Percentiles rank a stretch among this genome's conserved stretches.
Conservation (phyloP, 176 grass and related monocot species). For the Lolium perenne region DNA sequence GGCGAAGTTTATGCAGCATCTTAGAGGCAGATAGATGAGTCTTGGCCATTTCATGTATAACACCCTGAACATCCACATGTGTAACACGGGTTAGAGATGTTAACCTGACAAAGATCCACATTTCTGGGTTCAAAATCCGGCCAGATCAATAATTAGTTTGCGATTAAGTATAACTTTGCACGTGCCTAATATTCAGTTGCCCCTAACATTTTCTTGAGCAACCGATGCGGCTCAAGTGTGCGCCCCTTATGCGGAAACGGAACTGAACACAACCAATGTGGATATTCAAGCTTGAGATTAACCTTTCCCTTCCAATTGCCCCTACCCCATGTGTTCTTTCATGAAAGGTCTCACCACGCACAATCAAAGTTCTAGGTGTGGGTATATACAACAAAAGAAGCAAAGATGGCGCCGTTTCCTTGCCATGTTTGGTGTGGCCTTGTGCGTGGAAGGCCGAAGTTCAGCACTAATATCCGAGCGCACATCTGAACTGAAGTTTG, state of each 20-base stretch:
- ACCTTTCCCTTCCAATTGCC: too few species aligned
- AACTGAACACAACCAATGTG: background rate
- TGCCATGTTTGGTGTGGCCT: too few species aligned
- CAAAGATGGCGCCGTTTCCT: too few species aligned
- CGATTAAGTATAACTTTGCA: background rate
- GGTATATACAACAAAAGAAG: too few species aligned
- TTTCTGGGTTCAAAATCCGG: background rate
- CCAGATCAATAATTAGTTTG: background rate
- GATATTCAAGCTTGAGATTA: too few species aligned
- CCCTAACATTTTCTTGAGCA: background rate
- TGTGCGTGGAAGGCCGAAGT: too few species aligned
- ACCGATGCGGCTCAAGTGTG: background rate
- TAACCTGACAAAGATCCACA: background rate
- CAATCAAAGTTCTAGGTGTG: too few species aligned
- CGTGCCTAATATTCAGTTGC: background rate
- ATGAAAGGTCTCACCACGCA: too few species aligned
- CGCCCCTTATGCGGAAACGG: background rate
- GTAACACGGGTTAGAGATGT: background rate
- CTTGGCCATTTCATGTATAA: background rate
- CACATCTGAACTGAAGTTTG: too few species aligned
- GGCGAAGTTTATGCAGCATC: background rate
- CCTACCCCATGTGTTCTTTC: too few species aligned
- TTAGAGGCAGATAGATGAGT: background rate
- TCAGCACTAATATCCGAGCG: too few species aligned
- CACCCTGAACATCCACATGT: background rate